phyloP scores from a whole-genome alignment of 345 rosid genomes.

The Sapria himalayana region DNA sequence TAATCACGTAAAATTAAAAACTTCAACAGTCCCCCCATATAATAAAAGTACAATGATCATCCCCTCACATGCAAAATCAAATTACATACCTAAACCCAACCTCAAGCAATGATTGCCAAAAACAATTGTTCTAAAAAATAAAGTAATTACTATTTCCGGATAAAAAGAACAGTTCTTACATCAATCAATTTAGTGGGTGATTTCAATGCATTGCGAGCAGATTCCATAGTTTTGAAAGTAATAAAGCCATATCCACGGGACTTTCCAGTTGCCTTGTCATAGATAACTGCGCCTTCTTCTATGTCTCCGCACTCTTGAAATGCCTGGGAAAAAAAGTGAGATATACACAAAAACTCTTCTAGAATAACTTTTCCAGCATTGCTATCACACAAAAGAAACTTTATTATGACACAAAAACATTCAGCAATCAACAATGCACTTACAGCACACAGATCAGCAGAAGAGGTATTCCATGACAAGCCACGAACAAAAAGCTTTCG shows the following conservation, averaged over 20 bases:
- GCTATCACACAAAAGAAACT: constrained; percentile 9
- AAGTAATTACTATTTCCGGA: too few relatives aligned
- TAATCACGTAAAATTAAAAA: too few relatives aligned
- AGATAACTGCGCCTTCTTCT: constrained; percentile 58
- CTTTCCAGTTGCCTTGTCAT: constrained; percentile 47
- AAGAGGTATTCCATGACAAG: constrained; percentile 60
- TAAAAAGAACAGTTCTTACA: constrained; percentile 22
- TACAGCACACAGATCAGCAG: constrained; percentile 69
- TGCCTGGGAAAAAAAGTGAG: constrained; percentile 30
- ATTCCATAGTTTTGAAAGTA: constrained; percentile 47
- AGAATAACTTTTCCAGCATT: constrained; percentile 1
- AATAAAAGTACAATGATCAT: too few relatives aligned
- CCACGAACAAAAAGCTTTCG: constrained; percentile 83
- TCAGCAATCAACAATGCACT: constrained; percentile 37
- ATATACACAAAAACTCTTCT: too few relatives aligned
- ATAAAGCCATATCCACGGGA: constrained; percentile 69
- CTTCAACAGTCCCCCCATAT: too few relatives aligned
- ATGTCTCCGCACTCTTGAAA: constrained; percentile 44
- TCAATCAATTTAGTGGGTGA: constrained; percentile 51
- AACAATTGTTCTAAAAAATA: too few relatives aligned
- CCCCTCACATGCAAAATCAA: too few relatives aligned
- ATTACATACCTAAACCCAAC: too few relatives aligned
- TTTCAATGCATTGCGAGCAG: constrained; percentile 31
- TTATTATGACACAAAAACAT: constrained; percentile 18
- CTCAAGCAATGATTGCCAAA: too few relatives aligned